phyloP scores from a whole-genome alignment of 352 stramenopile genomes.

The Blastocystis sp. region DNA sequence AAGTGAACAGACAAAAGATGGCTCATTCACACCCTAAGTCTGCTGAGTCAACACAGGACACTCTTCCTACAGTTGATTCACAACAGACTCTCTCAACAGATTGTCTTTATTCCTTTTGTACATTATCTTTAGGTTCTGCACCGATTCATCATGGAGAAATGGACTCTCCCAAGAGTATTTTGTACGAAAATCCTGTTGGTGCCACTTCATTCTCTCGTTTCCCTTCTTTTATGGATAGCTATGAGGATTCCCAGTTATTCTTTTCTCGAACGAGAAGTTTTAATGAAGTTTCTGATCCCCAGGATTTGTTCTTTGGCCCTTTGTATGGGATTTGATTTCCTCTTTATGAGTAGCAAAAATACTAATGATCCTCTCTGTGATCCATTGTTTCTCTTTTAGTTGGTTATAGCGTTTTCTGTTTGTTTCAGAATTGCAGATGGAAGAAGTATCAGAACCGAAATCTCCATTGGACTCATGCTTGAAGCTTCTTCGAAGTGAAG shows the following conservation, averaged over 20 bases:
- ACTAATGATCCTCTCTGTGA: not conserved
- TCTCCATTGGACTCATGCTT: not conserved
- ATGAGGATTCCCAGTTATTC: not conserved
- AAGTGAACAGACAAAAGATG: not conserved
- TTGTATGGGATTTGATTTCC: not conserved
- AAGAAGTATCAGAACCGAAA: slow-evolving; percentile 7
- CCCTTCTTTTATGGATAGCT: not conserved
- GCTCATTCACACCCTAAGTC: too few species aligned
- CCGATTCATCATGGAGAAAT: not conserved
- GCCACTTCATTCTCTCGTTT: not conserved
- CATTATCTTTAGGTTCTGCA: not conserved
- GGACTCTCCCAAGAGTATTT: not conserved
- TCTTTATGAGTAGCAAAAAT: not conserved
- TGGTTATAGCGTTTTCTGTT: slow-evolving; percentile 3
- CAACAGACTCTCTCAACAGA: not conserved
- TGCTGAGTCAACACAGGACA: too few species aligned
- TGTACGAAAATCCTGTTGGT: not conserved
- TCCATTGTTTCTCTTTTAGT: not conserved
- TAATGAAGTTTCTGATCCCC: not conserved
- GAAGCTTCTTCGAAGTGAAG: not conserved
- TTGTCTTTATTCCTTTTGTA: not conserved
- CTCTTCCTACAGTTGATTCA: too few species aligned
- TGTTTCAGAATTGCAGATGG: slow-evolving; percentile 20
- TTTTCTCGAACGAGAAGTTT: not conserved
- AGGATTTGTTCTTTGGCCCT: not conserved